These are phyloP conservation scores for Diphasiastrum complanatum DNA, from an alignment of 83 land plant genomes.

Conservation along the genomic window DNA sequence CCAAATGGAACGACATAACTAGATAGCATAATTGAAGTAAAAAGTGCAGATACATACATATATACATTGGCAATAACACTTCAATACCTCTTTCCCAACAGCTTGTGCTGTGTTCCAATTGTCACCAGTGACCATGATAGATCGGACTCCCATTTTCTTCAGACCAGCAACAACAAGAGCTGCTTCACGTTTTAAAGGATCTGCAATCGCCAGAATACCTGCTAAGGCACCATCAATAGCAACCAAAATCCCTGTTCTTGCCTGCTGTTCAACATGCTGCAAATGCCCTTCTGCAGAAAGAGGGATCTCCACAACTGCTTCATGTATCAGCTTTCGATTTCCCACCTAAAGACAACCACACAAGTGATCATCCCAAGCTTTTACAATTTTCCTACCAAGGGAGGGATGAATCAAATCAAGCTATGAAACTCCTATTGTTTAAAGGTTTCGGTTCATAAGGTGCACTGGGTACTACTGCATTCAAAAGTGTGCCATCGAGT, in stretches of 20 bases:
- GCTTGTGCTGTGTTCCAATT: conserved; percentile 85
- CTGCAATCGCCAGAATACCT: conserved; percentile 75
- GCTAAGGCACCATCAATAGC: conserved; percentile 47
- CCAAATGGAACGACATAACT: no score
- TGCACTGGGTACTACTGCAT: no score
- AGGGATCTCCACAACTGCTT: conserved; percentile 47
- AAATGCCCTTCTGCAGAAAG: conserved; percentile 50
- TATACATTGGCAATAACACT: no score
- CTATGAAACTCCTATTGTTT: no score
- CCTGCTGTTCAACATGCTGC: conserved; percentile 54
- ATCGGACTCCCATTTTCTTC: conserved; percentile 60
- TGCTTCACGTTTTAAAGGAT: conserved; percentile 87
- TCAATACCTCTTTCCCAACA: conserved; percentile 89
- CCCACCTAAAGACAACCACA: conserved; percentile 51
- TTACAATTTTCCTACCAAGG: no score
- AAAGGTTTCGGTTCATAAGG: no score
- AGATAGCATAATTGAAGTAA: background rate
- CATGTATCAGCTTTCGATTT: conserved; percentile 64
- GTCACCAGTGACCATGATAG: conserved; percentile 94
- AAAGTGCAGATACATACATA: background rate
- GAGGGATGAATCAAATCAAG: no score
- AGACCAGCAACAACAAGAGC: conserved; percentile 77
- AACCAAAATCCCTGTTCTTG: conserved; percentile 74
- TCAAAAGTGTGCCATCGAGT: no score
- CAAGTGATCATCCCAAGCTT: background rate